phyloP scores from a whole-genome alignment of 352 stramenopile species.

The Phytopythium vexans region DNA sequence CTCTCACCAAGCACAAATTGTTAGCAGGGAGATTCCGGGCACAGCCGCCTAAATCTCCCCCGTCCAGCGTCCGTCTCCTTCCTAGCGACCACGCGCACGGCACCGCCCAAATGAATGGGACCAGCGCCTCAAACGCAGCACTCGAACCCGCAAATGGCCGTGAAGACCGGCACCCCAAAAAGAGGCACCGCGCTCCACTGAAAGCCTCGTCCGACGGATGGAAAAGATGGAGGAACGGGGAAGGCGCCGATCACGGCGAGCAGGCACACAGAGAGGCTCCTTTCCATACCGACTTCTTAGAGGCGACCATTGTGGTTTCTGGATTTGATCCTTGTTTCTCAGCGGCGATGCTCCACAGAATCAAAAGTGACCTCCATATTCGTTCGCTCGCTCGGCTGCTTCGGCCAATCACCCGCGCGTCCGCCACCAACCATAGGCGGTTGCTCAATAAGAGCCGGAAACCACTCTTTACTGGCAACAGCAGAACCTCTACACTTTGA shows the following conservation, averaged over 20 bases:
- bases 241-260: constrained; percentile 3
- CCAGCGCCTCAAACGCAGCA: background rate
- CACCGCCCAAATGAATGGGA: background rate
- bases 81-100: constrained; percentile 1
- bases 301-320: constrained; percentile 78
- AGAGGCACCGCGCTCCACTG: background rate
- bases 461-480: no score
- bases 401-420: background rate
- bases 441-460: no score
- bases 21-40: background rate
- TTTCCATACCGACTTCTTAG: constrained; percentile 89
- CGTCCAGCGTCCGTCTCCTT: background rate
- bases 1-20: constrained; percentile 14
- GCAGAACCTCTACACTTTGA: no score
- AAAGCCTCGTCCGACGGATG: constrained; percentile 63
- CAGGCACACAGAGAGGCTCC: constrained; percentile 19
- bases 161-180: background rate
- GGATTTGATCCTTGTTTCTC: constrained; percentile 68
- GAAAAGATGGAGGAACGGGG: constrained; percentile 20
- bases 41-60: background rate
- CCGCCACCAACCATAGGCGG: background rate
- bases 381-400: background rate
- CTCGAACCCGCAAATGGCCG: constrained; percentile 8
- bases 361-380: constrained; percentile 19
- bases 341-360: constrained; percentile 69